Percentiles rank a stretch among this genome's conserved stretches.
Conservation (phyloP, 352 stramenopile species). For the Phytophthora parvispora region DNA sequence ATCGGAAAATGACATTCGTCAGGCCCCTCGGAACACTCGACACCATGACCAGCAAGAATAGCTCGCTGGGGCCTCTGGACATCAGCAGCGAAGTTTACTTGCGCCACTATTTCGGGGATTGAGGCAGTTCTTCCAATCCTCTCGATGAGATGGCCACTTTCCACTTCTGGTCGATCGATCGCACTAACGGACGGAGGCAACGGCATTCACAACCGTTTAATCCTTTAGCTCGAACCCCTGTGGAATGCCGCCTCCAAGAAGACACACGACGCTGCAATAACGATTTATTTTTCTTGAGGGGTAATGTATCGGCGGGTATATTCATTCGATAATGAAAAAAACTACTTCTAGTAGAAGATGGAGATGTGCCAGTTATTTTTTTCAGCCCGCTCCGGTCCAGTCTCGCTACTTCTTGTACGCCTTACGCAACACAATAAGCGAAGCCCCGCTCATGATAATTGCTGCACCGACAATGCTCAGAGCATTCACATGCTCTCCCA, state of each 20-base stretch:
- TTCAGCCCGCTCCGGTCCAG: neutral
- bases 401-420: neutral
- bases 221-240: neutral
- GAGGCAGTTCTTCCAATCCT: constrained; percentile 19
- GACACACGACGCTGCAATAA: neutral
- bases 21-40: neutral
- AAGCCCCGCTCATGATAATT: constrained; percentile 3
- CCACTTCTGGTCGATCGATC: neutral
- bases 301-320: too few species aligned
- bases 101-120: constrained; percentile 23
- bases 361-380: too few species aligned
- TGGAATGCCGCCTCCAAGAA: neutral
- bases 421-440: neutral
- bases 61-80: neutral
- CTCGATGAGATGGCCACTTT: constrained; percentile 23
- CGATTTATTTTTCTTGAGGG: neutral
- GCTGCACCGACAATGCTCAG: neutral
- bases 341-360: too few species aligned
- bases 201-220: neutral
- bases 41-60: constrained; percentile 13
- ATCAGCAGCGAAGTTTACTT: constrained; percentile 1
- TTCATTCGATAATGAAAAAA: too few species aligned
- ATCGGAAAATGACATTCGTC: constrained; percentile 14
- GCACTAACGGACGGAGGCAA: neutral
- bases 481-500: neutral